Evolutionary conservation across 768 basidiomycete genomes (phyloP), one percentile per base, ranked within the genome.

Genomic region (Udeniomyces megalosporus): DNA sequence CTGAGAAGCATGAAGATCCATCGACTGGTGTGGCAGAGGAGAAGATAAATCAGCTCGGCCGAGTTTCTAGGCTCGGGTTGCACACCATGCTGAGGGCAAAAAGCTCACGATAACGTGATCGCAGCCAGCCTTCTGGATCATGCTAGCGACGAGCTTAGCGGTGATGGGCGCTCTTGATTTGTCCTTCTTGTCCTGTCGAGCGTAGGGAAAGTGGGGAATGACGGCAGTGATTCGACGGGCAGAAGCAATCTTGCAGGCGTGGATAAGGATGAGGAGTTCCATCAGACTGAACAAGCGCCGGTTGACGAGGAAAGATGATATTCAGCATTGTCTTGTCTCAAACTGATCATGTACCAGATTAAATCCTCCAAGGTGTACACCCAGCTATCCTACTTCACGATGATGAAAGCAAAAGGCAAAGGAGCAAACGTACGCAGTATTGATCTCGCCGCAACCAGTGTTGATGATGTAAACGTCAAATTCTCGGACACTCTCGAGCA

Each of bases 391-490:
- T n/a, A n/a, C n/a, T n/a, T n/a, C n/a, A n/a, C n/a, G n/a, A n/a
- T n/a, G n/a, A n/a, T n/a, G 42, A 53, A 57, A 66, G 34, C 63
- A 61, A 2, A 58, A 49, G 60, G 64, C 66, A 14, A 60, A 63
- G 24, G 58, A 61, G 22, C 38, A n/a, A 14, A 26, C 22, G 17
- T 29, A 65, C 63, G 63, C 58, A 3, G 63, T 60, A 51, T 65
- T 65, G 52, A 65, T 59, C 51, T 54, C 63, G 38, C 63, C 63
- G 46, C 63, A 65, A 24, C 60, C 58, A 2, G 61, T 51, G 38
- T 99, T 95, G 73, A 99, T 81, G 78, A 99, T 95, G 78, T 96
- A 99, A 29, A 96, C 90, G 74, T 99, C 95, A 75, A 91, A 91
- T 75, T 97, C 93, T 50, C 95, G 85, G 49, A 99, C 85, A 61